Evolutionary conservation across 768 basidiomycete genomes (phyloP).

Genomic region (Leccinum arenicola): DNA sequence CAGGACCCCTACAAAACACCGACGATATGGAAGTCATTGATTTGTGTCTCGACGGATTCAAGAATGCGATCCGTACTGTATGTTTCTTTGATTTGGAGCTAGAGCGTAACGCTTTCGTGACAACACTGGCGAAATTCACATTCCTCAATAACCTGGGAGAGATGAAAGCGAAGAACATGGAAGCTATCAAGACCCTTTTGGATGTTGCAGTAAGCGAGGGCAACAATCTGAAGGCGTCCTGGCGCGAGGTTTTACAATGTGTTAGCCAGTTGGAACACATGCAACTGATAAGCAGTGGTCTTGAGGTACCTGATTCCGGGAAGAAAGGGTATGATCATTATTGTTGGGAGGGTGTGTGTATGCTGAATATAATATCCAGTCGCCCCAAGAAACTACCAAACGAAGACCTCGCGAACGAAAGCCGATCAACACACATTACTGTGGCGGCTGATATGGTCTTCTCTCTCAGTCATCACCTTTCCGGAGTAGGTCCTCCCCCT

Average conservation of each 20-base stretch:
- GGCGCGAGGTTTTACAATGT: constrained; percentile 95
- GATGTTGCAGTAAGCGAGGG: constrained; percentile 97
- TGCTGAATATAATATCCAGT: constrained; percentile 27
- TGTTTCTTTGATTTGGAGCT: constrained; percentile 97
- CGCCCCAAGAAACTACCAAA: constrained; percentile 62
- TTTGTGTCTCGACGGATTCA: constrained; percentile 92
- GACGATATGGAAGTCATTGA: constrained; percentile 92
- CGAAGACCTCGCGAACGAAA: constrained; percentile 95
- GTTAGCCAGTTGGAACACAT: constrained; percentile 98
- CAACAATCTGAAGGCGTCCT: constrained; percentile 91
- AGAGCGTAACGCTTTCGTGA: constrained; percentile 98
- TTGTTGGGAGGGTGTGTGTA: background rate
- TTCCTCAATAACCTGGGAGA: constrained; percentile 97
- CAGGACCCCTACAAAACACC: constrained; percentile 91
- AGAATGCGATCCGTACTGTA: constrained; percentile 92
- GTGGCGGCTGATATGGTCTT: constrained; percentile 99
- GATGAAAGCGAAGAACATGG: constrained; percentile 99
- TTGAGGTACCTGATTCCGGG: constrained; percentile 76
- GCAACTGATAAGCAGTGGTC: constrained; percentile 92
- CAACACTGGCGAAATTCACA: constrained; percentile 94
- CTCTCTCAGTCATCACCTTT: constrained; percentile 89
- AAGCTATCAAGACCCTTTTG: constrained; percentile 92
- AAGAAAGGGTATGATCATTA: constrained; percentile 67
- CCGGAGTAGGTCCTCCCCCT: constrained; percentile 66
- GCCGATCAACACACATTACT: constrained; percentile 95